Evolutionary conservation across 306 rosid species (phyloP), one percentile per base, ranked within the genome.

Genomic region (Dryas drummondii): DNA sequence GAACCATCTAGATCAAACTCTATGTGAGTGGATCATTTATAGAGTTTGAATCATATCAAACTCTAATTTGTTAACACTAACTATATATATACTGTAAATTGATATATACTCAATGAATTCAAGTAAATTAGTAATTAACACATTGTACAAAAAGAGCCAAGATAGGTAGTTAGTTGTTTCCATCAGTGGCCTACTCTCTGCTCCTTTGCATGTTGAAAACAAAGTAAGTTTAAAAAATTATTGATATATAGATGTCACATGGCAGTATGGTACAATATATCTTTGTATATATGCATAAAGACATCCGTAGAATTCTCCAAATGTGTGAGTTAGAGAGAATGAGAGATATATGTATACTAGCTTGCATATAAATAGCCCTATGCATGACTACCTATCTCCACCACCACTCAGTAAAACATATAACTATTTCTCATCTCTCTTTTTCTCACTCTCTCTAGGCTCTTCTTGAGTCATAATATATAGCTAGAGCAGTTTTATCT

Each of bases 231-330:
- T 64, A 62, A 70, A 10, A 17, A 22, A n/a, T 47, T 52, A 32
- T 44, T 76, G 66, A 70, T 73, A 11, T 53, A 41, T 42, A 62
- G 45, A 54, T 73, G 40, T 53, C 44, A 26, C 40, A 57, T 22
- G 37, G 32, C 60, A 55, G 4, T 57, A 57, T 57, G 62, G 11
- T 3, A 57, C 60, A n/a, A n/a, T 0, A 41, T 54, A 42, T 48
- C 82, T 52, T 81, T 83, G 60, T 66, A 79, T 74, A n/a, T n/a
- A n/a, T n/a, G 82, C 84, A 80, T 27, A 26, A 58, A 69, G 73
- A 69, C 74, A 73, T 15, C 56, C 40, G 71, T 70, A 50, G 17
- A 59, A 66, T 66, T n/a, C 50, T 79, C 73, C 11, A 44, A 51
- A 37, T 61, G 22, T 52, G n/a, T 16, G 19, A 57, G 46, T 17